These are phyloP conservation scores for Hirschioporus abietinus DNA, from an alignment of 768 basidiomycete genomes.

Conservation along the genomic window DNA sequence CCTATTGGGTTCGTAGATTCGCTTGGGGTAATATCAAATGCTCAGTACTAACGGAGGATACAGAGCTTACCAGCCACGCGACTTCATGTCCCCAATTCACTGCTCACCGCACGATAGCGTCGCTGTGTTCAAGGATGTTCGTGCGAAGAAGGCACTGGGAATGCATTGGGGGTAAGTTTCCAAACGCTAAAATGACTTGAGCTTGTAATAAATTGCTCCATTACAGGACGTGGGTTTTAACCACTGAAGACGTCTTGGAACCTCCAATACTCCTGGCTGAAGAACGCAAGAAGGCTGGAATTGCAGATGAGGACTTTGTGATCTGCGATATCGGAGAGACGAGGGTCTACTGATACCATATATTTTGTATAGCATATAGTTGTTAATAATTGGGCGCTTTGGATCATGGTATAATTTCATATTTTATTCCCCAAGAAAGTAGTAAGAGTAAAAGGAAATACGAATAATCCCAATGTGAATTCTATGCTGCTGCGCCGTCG, in stretches of 20 bases:
- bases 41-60: slow-evolving; percentile 6
- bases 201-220: slow-evolving; percentile 1
- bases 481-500: slow-evolving; percentile 46
- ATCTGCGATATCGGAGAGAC: slow-evolving; percentile 63
- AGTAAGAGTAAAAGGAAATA: background rate
- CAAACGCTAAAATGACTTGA: background rate
- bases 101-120: slow-evolving; percentile 66
- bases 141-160: slow-evolving; percentile 52
- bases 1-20: slow-evolving; percentile 37
- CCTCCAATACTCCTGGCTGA: slow-evolving; percentile 50
- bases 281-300: slow-evolving; percentile 45
- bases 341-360: slow-evolving; percentile 29
- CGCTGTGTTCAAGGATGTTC: slow-evolving; percentile 56
- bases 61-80: slow-evolving; percentile 58
- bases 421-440: background rate
- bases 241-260: slow-evolving; percentile 49
- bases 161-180: slow-evolving; percentile 64
- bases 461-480: background rate
- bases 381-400: background rate
- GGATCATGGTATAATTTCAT: background rate
- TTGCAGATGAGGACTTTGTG: slow-evolving; percentile 49
- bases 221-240: slow-evolving; percentile 47
- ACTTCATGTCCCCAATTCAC: slow-evolving; percentile 55
- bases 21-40: background rate
- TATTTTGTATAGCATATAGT: background rate